Evolutionary conservation across 768 basidiomycete genomes (phyloP).

Genomic region (Suillus lakei): DNA sequence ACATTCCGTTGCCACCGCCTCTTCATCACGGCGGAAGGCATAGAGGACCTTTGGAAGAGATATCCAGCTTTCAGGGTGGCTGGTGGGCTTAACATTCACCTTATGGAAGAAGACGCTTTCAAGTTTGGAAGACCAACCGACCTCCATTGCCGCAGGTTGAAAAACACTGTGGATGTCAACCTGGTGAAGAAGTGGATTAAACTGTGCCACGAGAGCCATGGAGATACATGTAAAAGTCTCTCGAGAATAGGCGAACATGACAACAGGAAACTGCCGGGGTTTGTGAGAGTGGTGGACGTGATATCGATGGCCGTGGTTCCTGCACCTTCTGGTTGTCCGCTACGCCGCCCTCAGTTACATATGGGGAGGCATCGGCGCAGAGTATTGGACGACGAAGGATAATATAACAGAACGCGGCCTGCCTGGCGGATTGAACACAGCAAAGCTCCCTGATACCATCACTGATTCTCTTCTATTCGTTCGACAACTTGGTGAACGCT

Average conservation of each 20-base stretch:
- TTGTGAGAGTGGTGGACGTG: conserved; percentile 11
- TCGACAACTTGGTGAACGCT: conserved; percentile 24
- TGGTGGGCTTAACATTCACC: conserved; percentile 2
- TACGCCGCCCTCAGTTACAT: conserved; percentile 31
- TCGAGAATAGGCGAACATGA: background rate
- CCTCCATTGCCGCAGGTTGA: conserved; percentile 11
- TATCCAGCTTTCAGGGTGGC: conserved; percentile 1
- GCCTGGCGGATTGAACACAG: background rate
- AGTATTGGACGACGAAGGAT: conserved; percentile 10
- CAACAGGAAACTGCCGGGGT: conserved; percentile 3
- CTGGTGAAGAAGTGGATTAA: conserved; percentile 11
- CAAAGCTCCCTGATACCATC: conserved; percentile 26
- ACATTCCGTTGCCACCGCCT: conserved; percentile 10
- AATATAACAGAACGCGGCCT: background rate
- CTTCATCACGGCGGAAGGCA: background rate
- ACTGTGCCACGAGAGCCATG: conserved; percentile 3
- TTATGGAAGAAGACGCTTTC: conserved; percentile 10
- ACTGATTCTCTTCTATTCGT: conserved; percentile 27
- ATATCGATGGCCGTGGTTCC: conserved; percentile 9
- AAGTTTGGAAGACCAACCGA: conserved; percentile 8
- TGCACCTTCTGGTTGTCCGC: conserved; percentile 25
- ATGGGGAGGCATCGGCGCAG: conserved; percentile 19
- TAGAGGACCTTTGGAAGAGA: background rate
- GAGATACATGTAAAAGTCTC: conserved; percentile 2
- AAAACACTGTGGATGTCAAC: conserved; percentile 5